Percentiles rank a stretch among this genome's conserved stretches.
These are phyloP conservation scores for Leishmania arabica DNA, from an alignment of 208 protist genomes.

Conservation along the genomic window DNA sequence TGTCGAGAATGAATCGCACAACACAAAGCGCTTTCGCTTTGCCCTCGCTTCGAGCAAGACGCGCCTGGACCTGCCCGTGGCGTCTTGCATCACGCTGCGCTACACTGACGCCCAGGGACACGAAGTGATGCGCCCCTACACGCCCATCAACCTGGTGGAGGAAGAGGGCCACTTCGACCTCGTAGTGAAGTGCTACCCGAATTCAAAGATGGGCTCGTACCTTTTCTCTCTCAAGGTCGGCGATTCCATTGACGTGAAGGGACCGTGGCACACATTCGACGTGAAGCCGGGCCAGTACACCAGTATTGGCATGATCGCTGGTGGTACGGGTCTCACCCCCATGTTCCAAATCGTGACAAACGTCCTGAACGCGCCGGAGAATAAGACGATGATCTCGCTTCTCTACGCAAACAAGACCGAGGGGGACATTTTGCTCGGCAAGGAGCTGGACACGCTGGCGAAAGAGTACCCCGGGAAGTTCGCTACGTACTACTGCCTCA, in stretches of 20 bases:
- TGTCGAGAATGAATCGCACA: slow-evolving; percentile 54
- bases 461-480: slow-evolving; percentile 63
- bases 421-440: slow-evolving; percentile 79
- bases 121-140: slow-evolving; percentile 79
- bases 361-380: slow-evolving; percentile 55
- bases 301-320: slow-evolving; percentile 84
- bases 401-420: slow-evolving; percentile 79
- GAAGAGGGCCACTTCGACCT: slow-evolving; percentile 77
- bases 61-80: slow-evolving; percentile 41
- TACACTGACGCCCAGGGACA: slow-evolving; percentile 64
- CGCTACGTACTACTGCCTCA: slow-evolving; percentile 70
- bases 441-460: slow-evolving; percentile 62
- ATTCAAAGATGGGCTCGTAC: slow-evolving; percentile 89
- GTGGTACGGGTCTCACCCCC: slow-evolving; percentile 92
- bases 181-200: slow-evolving; percentile 81
- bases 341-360: slow-evolving; percentile 84
- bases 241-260: slow-evolving; percentile 81
- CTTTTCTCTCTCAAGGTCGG: slow-evolving; percentile 83
- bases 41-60: slow-evolving; percentile 40
- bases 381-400: slow-evolving; percentile 67
- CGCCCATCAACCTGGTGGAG: slow-evolving; percentile 54
- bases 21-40: slow-evolving; percentile 78
- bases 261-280: slow-evolving; percentile 77
- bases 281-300: slow-evolving; percentile 68
- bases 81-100: slow-evolving; percentile 71